These are phyloP conservation scores for Russula lepida DNA, from an alignment of 768 basidiomycete genomes.

Conservation along the genomic window DNA sequence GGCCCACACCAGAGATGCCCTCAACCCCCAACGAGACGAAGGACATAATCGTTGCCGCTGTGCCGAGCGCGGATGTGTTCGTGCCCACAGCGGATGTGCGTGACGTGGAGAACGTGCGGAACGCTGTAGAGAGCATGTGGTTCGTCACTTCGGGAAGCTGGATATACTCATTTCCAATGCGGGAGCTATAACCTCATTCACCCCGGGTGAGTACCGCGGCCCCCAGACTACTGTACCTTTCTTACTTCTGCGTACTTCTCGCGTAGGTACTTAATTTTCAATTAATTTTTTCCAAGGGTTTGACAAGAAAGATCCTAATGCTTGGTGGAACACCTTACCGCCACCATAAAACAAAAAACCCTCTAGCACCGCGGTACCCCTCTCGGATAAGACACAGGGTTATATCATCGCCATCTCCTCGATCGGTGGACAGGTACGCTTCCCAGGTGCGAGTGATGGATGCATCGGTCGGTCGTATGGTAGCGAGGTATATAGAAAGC, in stretches of 20 bases:
- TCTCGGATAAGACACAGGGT: not conserved
- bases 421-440: not conserved
- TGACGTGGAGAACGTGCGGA: not conserved
- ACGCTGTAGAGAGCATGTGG: not conserved
- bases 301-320: slow-evolving; percentile 4
- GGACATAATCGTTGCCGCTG: not conserved
- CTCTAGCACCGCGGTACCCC: not conserved
- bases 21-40: not conserved
- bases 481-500: too few species aligned
- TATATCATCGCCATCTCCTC: not conserved
- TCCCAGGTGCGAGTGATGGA: slow-evolving; percentile 3
- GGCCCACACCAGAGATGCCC: not conserved
- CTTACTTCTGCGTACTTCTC: too few species aligned
- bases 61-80: not conserved
- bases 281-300: not conserved
- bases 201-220: not conserved
- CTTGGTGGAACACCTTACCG: slow-evolving; percentile 12
- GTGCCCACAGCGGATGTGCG: slow-evolving; percentile 5
- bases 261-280: not conserved
- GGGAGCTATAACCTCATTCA: not conserved
- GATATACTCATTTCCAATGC: slow-evolving; percentile 10
- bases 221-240: too few species aligned
- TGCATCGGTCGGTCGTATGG: too few species aligned
- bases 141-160: slow-evolving; percentile 1
- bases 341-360: too few species aligned